These are phyloP conservation scores for Marchantia polymorpha DNA, from an alignment of 225 moss, liverwort and hornwort species.

Conservation along the genomic window DNA sequence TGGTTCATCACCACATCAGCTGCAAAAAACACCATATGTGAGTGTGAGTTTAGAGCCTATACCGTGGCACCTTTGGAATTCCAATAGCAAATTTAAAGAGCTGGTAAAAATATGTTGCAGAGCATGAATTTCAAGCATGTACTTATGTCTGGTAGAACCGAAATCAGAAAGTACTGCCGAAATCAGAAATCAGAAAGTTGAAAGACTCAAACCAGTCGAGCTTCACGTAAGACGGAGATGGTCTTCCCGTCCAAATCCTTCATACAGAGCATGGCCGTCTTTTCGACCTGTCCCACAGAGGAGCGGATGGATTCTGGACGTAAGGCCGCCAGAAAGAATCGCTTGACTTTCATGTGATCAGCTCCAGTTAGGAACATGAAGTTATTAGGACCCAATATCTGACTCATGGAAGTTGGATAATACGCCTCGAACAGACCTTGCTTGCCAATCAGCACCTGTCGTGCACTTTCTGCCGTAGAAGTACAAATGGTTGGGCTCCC, in stretches of 20 bases:
- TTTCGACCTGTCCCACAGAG: slow-evolving; percentile 4
- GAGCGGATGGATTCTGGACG: slow-evolving; percentile 20
- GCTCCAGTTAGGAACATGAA: slow-evolving; percentile 21
- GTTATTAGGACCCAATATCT: slow-evolving; percentile 4
- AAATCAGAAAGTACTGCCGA: not conserved
- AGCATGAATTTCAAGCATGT: too few species aligned
- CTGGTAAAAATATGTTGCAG: too few species aligned
- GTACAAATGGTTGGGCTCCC: slow-evolving; percentile 19
- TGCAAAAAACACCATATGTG: too few species aligned
- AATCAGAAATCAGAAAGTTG: too few species aligned
- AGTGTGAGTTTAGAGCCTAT: too few species aligned
- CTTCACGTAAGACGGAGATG: slow-evolving; percentile 7
- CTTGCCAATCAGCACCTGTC: slow-evolving; percentile 19
- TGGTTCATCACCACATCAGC: too few species aligned
- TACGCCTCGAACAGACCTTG: slow-evolving; percentile 22
- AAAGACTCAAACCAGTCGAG: not conserved
- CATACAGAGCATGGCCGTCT: slow-evolving; percentile 10
- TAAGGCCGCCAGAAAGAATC: slow-evolving; percentile 2
- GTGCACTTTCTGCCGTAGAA: slow-evolving; percentile 17
- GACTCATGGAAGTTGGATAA: slow-evolving; percentile 18
- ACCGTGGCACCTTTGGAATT: too few species aligned
- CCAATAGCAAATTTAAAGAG: too few species aligned
- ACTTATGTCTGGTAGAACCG: not conserved
- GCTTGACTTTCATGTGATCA: slow-evolving; percentile 14
- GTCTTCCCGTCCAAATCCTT: slow-evolving; percentile 10